Conservation (phyloP, 495 filamentous ascomycete species). For the Letharia lupina region DNA sequence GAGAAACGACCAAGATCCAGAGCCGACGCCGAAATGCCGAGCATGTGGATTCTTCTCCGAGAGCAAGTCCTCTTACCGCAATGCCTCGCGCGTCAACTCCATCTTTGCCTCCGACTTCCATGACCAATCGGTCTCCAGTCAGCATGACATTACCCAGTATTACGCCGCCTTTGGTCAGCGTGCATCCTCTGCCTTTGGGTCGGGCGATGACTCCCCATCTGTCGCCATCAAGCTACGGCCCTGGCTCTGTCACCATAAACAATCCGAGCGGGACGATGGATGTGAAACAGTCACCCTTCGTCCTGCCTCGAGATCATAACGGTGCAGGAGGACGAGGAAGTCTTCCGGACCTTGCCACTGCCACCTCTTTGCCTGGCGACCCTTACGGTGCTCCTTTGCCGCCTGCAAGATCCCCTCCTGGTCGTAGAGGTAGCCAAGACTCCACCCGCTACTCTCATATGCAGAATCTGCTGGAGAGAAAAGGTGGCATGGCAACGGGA, state of each 20-base stretch:
- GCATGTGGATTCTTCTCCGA: slow-evolving; percentile 29
- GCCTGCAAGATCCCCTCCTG: slow-evolving; percentile 29
- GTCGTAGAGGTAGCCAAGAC: slow-evolving; percentile 22
- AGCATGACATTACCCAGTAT: slow-evolving; percentile 25
- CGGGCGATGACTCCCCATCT: slow-evolving; percentile 48
- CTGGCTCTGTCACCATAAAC: slow-evolving; percentile 39
- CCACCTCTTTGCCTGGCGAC: slow-evolving; percentile 25
- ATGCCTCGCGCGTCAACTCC: slow-evolving; percentile 28
- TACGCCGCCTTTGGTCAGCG: slow-evolving; percentile 26
- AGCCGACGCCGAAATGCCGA: slow-evolving; percentile 25
- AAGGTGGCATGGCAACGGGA: slow-evolving; percentile 36
- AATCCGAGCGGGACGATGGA: slow-evolving; percentile 36
- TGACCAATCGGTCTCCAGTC: slow-evolving; percentile 19
- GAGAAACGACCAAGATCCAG: slow-evolving; percentile 19
- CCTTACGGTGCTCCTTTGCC: slow-evolving; percentile 27
- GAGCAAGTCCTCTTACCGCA: slow-evolving; percentile 30
- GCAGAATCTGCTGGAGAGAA: slow-evolving; percentile 11
- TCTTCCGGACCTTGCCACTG: slow-evolving; percentile 20
- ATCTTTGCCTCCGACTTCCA: slow-evolving; percentile 22
- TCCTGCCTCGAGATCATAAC: slow-evolving; percentile 25
- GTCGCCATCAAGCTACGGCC: slow-evolving; percentile 47
- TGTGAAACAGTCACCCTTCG: slow-evolving; percentile 41
- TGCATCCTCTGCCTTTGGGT: slow-evolving; percentile 37
- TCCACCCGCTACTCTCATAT: slow-evolving; percentile 13
- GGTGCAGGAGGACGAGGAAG: not conserved